A percentile compares a stretch with the other conserved stretches of the same genome.
These are phyloP conservation scores for Xylariales sp. DNA, from an alignment of 2,329 filamentous ascomycete genomes.

Conservation along the genomic window DNA sequence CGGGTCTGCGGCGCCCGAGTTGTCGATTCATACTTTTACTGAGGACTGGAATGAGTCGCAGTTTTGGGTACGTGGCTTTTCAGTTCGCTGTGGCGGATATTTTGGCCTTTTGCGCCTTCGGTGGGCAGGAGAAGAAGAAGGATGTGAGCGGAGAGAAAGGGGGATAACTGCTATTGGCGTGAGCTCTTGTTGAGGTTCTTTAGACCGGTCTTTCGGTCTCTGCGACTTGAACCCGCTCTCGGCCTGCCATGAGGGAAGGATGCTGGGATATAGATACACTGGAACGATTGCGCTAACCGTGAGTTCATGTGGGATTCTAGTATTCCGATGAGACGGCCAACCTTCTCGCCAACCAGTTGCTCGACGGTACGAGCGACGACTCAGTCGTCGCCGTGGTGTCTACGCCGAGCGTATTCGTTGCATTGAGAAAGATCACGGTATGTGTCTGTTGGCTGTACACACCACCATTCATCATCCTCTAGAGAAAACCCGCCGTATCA, in stretches of 20 bases:
- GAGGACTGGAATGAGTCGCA: conserved; percentile 88
- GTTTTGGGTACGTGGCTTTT: conserved; percentile 73
- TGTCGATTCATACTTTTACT: conserved; percentile 76
- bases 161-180: too few species aligned
- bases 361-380: conserved; percentile 67
- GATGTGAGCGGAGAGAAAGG: too few species aligned
- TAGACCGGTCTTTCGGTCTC: too few species aligned
- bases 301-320: conserved; percentile 52
- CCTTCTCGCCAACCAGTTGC: conserved; percentile 71
- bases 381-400: conserved; percentile 77
- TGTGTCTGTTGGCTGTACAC: conserved; percentile 38
- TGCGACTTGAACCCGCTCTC: too few species aligned
- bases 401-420: conserved; percentile 81
- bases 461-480: background rate
- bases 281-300: background rate
- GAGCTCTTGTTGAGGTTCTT: too few species aligned
- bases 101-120: background rate
- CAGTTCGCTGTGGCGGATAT: background rate
- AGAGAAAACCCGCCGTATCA: background rate
- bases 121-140: too few species aligned
- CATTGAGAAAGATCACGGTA: conserved; percentile 77
- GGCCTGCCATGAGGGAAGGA: too few species aligned
- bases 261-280: too few species aligned
- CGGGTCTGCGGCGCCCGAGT: conserved; percentile 37
- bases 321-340: conserved; percentile 79